Percentiles rank a stretch among this genome's conserved stretches.
phyloP scores from a whole-genome alignment of 2,329 filamentous ascomycete species.

The Microcera coccophila region DNA sequence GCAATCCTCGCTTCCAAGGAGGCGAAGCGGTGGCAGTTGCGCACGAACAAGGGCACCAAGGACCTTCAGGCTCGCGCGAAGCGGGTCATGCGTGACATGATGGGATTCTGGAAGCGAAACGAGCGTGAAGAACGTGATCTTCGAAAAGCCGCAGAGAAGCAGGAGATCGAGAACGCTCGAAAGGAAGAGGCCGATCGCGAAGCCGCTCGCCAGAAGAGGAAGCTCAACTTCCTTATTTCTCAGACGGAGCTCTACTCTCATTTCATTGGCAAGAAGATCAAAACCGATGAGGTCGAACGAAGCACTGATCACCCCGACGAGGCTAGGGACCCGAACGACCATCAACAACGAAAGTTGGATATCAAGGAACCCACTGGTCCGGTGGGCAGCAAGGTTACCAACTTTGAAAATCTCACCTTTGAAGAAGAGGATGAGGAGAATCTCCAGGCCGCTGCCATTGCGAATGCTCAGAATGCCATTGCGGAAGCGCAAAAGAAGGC shows the following conservation, averaged over 20 bases:
- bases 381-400: conserved; percentile 70
- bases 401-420: conserved; percentile 93
- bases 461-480: conserved; percentile 93
- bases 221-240: conserved; percentile 98
- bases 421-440: conserved; percentile 88
- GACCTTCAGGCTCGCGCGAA: conserved; percentile 96
- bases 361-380: conserved; percentile 52
- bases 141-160: conserved; percentile 88
- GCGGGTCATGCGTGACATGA: conserved; percentile 99
- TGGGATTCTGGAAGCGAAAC: conserved; percentile 98
- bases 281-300: conserved; percentile 89
- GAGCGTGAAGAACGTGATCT: conserved; percentile 95
- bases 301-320: conserved; percentile 80
- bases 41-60: conserved; percentile 98
- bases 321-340: conserved; percentile 46
- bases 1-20: conserved; percentile 96
- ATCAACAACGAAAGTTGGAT: conserved; percentile 42
- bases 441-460: conserved; percentile 79
- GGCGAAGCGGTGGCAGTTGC: conserved; percentile 92
- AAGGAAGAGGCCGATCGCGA: conserved; percentile 97
- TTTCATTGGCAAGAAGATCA: conserved; percentile 99
- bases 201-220: conserved; percentile 94
- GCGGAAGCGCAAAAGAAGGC: conserved; percentile 92
- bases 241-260: conserved; percentile 98
- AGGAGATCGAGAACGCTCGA: conserved; percentile 93